Evolutionary conservation across 2,329 filamentous ascomycete genomes (phyloP).

Genomic region (Nemania abortiva): DNA sequence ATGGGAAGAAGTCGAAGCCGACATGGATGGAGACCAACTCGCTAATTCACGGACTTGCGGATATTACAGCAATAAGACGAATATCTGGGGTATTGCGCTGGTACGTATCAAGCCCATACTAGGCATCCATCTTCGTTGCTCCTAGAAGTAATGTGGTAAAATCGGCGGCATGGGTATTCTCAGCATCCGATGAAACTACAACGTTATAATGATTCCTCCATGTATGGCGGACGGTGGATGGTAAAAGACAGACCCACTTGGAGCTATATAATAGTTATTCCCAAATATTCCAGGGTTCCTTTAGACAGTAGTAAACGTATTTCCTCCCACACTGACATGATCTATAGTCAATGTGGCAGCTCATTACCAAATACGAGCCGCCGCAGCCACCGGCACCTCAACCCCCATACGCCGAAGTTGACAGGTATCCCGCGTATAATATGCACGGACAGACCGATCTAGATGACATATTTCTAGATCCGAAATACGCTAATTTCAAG

Average conservation of each 20-base stretch:
- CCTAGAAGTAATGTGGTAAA: background rate
- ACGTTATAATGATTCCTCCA: background rate
- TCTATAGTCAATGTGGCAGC: conserved; percentile 44
- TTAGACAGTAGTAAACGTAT: background rate
- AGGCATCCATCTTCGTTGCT: background rate
- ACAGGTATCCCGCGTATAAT: background rate
- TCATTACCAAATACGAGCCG: conserved; percentile 41
- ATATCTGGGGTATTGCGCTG: conserved; percentile 43
- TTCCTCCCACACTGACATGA: conserved; percentile 11
- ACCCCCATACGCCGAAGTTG: conserved; percentile 23
- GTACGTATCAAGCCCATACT: conserved; percentile 30
- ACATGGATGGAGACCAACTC: conserved; percentile 25
- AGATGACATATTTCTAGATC: background rate
- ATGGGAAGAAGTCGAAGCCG: conserved; percentile 38
- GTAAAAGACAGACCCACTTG: background rate
- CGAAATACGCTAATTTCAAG: conserved; percentile 8
- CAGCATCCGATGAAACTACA: no score
- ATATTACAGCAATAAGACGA: conserved; percentile 42
- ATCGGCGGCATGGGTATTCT: no score
- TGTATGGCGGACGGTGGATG: background rate
- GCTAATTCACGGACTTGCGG: conserved; percentile 35
- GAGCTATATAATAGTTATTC: background rate
- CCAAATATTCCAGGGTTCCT: background rate
- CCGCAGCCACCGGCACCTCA: conserved; percentile 44
- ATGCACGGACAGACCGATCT: background rate